These are phyloP conservation scores for Podospora pseudoanserina DNA, from an alignment of 495 filamentous ascomycete genomes.

Conservation along the genomic window DNA sequence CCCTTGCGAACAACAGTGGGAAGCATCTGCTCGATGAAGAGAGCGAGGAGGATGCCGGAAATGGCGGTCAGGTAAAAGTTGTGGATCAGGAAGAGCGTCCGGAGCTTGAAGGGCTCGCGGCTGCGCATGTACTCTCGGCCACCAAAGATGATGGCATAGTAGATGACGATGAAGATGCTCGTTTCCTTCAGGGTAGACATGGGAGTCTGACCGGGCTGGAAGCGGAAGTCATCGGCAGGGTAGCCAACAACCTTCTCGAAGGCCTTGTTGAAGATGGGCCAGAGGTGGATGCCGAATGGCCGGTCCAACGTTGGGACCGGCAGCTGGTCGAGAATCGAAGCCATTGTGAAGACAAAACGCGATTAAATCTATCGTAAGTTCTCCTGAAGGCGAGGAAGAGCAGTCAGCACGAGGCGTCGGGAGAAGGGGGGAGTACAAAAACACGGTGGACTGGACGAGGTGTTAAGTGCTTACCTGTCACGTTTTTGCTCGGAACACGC, in stretches of 20 bases:
- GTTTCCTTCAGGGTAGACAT: constrained; percentile 69
- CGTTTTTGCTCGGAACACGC: not conserved
- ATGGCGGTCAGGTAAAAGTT: constrained; percentile 76
- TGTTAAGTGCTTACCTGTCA: not conserved
- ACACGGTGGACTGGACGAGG: constrained; percentile 12
- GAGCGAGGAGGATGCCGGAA: constrained; percentile 59
- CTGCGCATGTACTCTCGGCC: constrained; percentile 71
- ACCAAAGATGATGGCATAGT: constrained; percentile 73
- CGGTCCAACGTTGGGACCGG: constrained; percentile 79
- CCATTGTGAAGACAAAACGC: constrained; percentile 32
- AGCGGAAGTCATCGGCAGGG: constrained; percentile 65
- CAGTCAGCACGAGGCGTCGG: constrained; percentile 12
- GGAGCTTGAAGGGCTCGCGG: constrained; percentile 63
- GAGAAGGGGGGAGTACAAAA: not conserved
- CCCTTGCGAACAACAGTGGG: constrained; percentile 64
- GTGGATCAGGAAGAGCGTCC: constrained; percentile 69
- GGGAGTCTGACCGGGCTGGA: constrained; percentile 62
- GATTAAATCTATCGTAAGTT: constrained; percentile 10
- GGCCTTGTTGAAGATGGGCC: constrained; percentile 88
- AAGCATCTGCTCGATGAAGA: constrained; percentile 72
- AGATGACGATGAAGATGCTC: constrained; percentile 59
- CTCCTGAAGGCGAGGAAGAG: constrained; percentile 13
- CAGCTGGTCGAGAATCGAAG: constrained; percentile 56
- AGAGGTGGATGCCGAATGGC: constrained; percentile 87
- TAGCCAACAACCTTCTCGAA: constrained; percentile 71